Evolutionary conservation across 176 grass and related monocot species (phyloP), one percentile per base, ranked within the genome.

Genomic region (Zea mays): DNA sequence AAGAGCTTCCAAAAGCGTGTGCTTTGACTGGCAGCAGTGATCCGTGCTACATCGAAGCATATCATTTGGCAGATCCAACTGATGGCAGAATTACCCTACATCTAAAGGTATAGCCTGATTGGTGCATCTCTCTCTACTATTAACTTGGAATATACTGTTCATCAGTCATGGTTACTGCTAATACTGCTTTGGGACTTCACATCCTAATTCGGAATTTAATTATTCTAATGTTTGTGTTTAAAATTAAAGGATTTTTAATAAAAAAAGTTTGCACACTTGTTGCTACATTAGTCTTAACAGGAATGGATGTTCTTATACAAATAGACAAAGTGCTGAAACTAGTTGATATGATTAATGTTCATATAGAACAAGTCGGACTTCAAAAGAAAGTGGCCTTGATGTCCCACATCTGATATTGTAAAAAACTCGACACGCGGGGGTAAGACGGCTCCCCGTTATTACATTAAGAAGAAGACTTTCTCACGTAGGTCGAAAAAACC

Each of bases 11-110:
- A 74, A 98, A 92, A 95, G 73, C 90, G 55, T 19, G 57, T 34
- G 73, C 89, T 38, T 71, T 99, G 45, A 90, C 89, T 42, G 89
- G 96, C 16, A 95, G 96, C 73, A 94, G 91, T n/a, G 96, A 92
- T 79, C 96, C 96, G 17, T 99, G 96, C 79, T 99, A 90, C 83
- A 85, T 95, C 67, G 96, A 99, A 92, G 90, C 85, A 59, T 99
- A 99, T 82, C 96, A 99, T 82, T 81, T 99, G 81, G 89, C 96
- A 43, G 89, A 99, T 79, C 83, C 92, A 76, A 92, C 81, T 63
- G 96, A 95, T 51, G 92, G 92, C 47, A 90, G 96, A 75, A 85
- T 99, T 50, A 99, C 96, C 10, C 71, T 99, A 27, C 96, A 98
- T 86, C 75, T 98, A 49, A 98, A 98, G 92, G 96, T 89, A 59